Base-by-base conservation (phyloP, 2,329 filamentous ascomycete species). In the Sphaceloma murrayae region DNA sequence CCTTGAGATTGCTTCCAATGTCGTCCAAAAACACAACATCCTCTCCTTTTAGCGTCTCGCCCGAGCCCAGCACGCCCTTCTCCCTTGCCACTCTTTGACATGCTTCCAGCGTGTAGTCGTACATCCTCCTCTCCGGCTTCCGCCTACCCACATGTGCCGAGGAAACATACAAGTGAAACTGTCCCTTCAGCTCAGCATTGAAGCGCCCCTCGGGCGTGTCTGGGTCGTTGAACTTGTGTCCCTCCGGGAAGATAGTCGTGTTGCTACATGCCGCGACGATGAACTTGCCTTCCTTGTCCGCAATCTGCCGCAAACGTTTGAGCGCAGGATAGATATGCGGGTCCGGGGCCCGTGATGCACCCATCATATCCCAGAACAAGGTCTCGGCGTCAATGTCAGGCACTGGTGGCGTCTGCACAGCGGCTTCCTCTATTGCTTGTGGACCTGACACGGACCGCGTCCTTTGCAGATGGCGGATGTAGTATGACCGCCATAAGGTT, bases 311-410 rank as follows among this genome's bases (percentile, higher is more conserved):
- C 47, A 98, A 68, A 27, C 72, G 76, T 56, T 78, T 66, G 30
- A 96, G 67, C 1, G 88, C 88, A 0, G 88, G 87, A 51, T 77
- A 85, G 81, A 96, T 91, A 70, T 82, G 84, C 3, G 85, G 86
- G 59, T 98, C 89, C 1, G 83, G 78, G 1, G 67, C 63, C 4
- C 77, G 70, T 8, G 83, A 80, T 9, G 73, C 65, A 3, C 70
- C 65, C 86, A 96, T 95, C 88, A 96, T 96, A 55, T 82, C 75
- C 74, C 85, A 83, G 67, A 94, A 95, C 19, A 98, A 69, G 63
- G 67, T 77, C 58, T 86, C 78, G 10, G 76, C 83, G 56, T 96
- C 80, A 34, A 96, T 72, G 2, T 68, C 62, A 0, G 89, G 89
- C 0, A 87, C 59, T 0, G 78, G 71, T 1, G 85, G 83, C 8